Evolutionary conservation across 805 yeast genomes (phyloP), one percentile per base, ranked within the genome.

Genomic region (Wickerhamiella qilinensis): DNA sequence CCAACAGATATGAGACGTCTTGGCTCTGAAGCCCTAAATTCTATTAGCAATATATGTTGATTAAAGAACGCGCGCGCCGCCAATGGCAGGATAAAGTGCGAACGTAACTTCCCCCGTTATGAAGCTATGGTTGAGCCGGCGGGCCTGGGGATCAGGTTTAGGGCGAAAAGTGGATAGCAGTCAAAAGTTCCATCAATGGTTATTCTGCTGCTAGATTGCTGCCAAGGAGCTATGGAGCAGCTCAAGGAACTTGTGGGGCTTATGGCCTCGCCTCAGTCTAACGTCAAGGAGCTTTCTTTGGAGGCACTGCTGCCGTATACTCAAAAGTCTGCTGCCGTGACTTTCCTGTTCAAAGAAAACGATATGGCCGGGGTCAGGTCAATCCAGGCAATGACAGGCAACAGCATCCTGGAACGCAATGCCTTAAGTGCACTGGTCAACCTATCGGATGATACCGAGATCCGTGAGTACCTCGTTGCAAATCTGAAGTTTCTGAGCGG

Each of bases 351-450:
- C 62, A 68, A 71, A 44, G 69, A 74, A 51, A 75, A 83, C 53
- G 69, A 80, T 49, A 75, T 65, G 52, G 69, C 69, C 43, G 79
- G 94, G 3, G 69, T 85, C 42, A 65, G 66, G 36, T 93, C 85
- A 56, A 63, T 88, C 53, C 81, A 77, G 54, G 58, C 58, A 11
- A 57, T 84, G 28, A 63, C 77, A 3, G 58, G 61, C 43, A 77
- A 71, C 43, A 63, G 61, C 24, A 74, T 75, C 4, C 36, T 37
- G 16, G 25, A 36, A 20, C 38, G 39, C 36, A 46, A 53, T 4
- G 71, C 95, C 0, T 60, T 79, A 15, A 84, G 94, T 0, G 82
- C 80, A 24, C 62, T 91, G 50, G 82, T 80, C 8, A 91, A 91
- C 53, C 59, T 88, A 41, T 79, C 93, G 58, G 91, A 75, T 46